Evolutionary conservation across 2,329 filamentous ascomycete species (phyloP).

Genomic region (Fusarium odoratissimum): DNA sequence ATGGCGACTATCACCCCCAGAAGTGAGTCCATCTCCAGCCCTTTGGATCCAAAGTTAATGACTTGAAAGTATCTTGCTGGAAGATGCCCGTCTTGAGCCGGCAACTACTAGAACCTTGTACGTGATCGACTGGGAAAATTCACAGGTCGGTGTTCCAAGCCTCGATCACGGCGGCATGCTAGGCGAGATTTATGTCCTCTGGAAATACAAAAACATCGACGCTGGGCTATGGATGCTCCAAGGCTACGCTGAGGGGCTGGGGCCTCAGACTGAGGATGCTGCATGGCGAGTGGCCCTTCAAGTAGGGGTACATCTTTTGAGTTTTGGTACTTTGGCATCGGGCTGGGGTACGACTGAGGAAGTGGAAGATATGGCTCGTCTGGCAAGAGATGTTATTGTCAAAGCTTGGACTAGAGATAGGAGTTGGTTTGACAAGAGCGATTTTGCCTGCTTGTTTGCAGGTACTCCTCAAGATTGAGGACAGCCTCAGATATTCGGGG

Average conservation of each 20-base stretch:
- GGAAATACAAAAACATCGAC: background rate
- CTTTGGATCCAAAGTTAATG: fast-evolving
- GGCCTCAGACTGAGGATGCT: background rate
- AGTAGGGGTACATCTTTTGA: conserved; percentile 13
- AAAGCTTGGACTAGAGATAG: conserved; percentile 1
- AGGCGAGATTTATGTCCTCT: background rate
- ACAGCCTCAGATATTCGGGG: fast-evolving
- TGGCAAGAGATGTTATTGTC: background rate
- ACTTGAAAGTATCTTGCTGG: background rate
- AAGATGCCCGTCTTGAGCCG: background rate
- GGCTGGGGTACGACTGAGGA: background rate
- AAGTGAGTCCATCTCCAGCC: background rate
- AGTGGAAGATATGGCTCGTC: background rate
- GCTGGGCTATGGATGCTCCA: background rate
- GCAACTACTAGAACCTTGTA: background rate
- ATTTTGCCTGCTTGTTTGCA: conserved; percentile 7
- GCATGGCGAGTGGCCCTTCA: conserved; percentile 3
- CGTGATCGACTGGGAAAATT: conserved; percentile 14
- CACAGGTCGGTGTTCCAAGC: background rate
- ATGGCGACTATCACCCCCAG: conserved; percentile 4
- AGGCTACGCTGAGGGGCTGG: background rate
- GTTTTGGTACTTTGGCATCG: background rate
- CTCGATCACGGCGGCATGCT: conserved; percentile 17
- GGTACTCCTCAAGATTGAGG: too few species aligned
- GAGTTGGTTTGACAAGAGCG: background rate